Base-by-base conservation (phyloP, 1,284 basidiomycete genomes). In the Cystobasidium pallidum region DNA sequence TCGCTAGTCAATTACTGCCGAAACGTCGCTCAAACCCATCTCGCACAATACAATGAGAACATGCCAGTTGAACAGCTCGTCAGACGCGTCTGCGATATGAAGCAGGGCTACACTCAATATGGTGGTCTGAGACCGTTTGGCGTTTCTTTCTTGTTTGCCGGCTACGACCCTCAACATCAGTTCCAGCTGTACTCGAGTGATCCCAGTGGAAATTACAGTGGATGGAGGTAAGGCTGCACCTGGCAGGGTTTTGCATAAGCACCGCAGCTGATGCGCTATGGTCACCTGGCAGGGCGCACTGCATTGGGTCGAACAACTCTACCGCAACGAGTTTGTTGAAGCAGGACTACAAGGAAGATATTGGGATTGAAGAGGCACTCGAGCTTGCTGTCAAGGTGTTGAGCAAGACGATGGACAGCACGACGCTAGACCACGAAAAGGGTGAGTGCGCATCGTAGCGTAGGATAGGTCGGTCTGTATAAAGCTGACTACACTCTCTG, bases 401-500 rank as follows among this genome's bases (percentile, higher is more conserved):
- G 89, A 94, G 93, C 85, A 99, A 98, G 87, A 98, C 95, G 58
- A 97, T 99, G 94, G 95, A 99, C 81, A 94, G 92, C 76, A 98
- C 95, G 34, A 94, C 92, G 64, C 83, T 99, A 75, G 91, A 93
- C 63, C 94, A 91, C 80, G 94, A 97, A 83, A 96, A 95, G 82
- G 83, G 94, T 95, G 76, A 80, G 91, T 85, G 17, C 24, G 24
- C 11, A 21, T 54, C 36, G 36, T 39, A n/a, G n/a, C n/a, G n/a
- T n/a, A n/a, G n/a, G n/a, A n/a, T n/a, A n/a, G n/a, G n/a, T n/a
- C n/a, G n/a, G n/a, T n/a, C n/a, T n/a, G n/a, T n/a, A n/a, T n/a
- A n/a, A n/a, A n/a, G n/a, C n/a, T n/a, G n/a, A n/a, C n/a, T n/a
- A n/a, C n/a, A n/a, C n/a, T n/a, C n/a, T n/a, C n/a, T n/a, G n/a